phyloP scores from a whole-genome alignment of 495 filamentous ascomycete species.

The Tuber aestivum region DNA sequence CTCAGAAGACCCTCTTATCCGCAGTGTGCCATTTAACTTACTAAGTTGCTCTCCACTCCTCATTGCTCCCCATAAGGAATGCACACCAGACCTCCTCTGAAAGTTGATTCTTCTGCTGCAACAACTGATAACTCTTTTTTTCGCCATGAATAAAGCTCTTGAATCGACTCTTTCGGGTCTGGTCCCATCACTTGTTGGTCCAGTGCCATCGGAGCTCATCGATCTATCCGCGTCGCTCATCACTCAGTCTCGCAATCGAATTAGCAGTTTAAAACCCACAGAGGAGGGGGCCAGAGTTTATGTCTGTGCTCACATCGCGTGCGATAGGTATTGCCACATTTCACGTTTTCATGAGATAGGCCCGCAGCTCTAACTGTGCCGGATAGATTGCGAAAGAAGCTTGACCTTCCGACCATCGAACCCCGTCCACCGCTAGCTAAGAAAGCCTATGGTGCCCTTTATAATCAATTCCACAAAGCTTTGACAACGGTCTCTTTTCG shows the following conservation, averaged over 20 bases:
- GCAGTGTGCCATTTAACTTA: not conserved
- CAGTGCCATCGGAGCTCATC: constrained; percentile 66
- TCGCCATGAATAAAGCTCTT: constrained; percentile 63
- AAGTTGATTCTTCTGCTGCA: not conserved
- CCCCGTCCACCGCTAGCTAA: constrained; percentile 78
- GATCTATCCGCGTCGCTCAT: constrained; percentile 74
- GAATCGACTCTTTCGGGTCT: constrained; percentile 70
- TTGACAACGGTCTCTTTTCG: constrained; percentile 48
- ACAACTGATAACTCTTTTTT: not conserved
- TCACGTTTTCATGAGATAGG: not conserved
- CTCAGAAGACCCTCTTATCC: not conserved
- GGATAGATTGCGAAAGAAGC: constrained; percentile 65
- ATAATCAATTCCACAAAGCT: constrained; percentile 68
- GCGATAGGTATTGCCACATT: constrained; percentile 57
- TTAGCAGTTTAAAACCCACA: constrained; percentile 71
- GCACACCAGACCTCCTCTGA: not conserved
- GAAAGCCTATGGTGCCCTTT: constrained; percentile 75
- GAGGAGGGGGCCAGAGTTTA: constrained; percentile 84
- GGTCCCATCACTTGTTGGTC: constrained; percentile 67
- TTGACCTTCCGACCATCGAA: constrained; percentile 76
- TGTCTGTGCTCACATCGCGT: constrained; percentile 87
- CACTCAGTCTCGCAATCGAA: constrained; percentile 75
- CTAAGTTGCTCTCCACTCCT: not conserved
- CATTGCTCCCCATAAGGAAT: not conserved
- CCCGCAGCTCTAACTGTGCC: constrained; percentile 4